Evolutionary conservation across 805 yeast species (phyloP).

Genomic region (Cyberlindnera maritima): DNA sequence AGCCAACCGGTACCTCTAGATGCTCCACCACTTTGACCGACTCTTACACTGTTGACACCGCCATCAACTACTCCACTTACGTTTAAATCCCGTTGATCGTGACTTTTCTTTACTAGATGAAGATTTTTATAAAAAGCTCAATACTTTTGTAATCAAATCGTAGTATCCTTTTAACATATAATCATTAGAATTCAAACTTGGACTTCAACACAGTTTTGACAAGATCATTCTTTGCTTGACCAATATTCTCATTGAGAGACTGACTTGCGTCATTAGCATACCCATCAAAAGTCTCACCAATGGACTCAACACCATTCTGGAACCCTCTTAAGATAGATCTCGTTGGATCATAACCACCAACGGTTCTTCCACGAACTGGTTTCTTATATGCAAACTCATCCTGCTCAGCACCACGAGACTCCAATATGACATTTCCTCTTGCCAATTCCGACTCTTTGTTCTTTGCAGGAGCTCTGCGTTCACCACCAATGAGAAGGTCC

Average conservation of each 20-base stretch:
- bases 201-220: slow-evolving; percentile 51
- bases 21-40: slow-evolving; percentile 23
- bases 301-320: slow-evolving; percentile 48
- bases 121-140: neutral
- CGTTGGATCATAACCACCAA: slow-evolving; percentile 40
- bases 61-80: slow-evolving; percentile 1
- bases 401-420: slow-evolving; percentile 14
- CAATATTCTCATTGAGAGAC: slow-evolving; percentile 49
- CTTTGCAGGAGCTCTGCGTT: slow-evolving; percentile 59
- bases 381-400: slow-evolving; percentile 40
- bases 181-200: slow-evolving; percentile 46
- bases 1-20: slow-evolving; percentile 34
- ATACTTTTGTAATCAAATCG: neutral
- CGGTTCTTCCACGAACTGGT: slow-evolving; percentile 42
- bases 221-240: slow-evolving; percentile 46
- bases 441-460: slow-evolving; percentile 60
- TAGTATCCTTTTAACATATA: neutral
- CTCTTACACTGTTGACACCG: neutral
- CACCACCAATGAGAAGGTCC: slow-evolving; percentile 69
- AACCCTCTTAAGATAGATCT: slow-evolving; percentile 40
- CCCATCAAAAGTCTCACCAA: slow-evolving; percentile 55
- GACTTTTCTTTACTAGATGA: neutral
- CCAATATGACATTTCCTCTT: slow-evolving; percentile 33
- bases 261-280: slow-evolving; percentile 56
- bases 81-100: neutral